Evolutionary conservation across 805 yeast species (phyloP).

Genomic region (Kodamaea hsintzibuensis): DNA sequence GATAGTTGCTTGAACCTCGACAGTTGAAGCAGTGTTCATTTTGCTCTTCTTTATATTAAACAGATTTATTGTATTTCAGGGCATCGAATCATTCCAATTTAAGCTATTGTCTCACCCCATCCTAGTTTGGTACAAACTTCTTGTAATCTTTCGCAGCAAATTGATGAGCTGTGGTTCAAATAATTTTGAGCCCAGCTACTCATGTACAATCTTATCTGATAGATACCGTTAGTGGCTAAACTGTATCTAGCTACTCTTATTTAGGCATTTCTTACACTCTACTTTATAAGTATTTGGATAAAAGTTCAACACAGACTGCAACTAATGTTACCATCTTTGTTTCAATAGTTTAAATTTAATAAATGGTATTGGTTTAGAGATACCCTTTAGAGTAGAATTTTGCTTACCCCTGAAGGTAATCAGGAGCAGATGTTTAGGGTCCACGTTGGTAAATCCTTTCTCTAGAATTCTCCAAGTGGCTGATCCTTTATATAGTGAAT

Average conservation of each 20-base stretch:
- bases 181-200: not conserved
- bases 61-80: not conserved
- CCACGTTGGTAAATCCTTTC: no score
- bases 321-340: no score
- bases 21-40: not conserved
- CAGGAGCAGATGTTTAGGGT: no score
- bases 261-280: not conserved
- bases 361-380: no score
- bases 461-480: no score
- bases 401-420: no score
- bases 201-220: not conserved
- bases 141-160: not conserved
- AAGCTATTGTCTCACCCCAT: not conserved
- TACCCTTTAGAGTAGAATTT: no score
- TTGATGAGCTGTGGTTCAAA: not conserved
- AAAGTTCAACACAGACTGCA: not conserved
- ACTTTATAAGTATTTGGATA: not conserved
- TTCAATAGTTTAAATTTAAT: no score
- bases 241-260: not conserved
- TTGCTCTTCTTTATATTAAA: not conserved
- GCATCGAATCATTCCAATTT: not conserved
- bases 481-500: no score
- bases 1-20: no score
- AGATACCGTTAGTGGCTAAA: not conserved
- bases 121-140: not conserved